These are phyloP conservation scores for Polytrichum formosum DNA, from an alignment of 225 moss, liverwort and hornwort species.

Conservation along the genomic window DNA sequence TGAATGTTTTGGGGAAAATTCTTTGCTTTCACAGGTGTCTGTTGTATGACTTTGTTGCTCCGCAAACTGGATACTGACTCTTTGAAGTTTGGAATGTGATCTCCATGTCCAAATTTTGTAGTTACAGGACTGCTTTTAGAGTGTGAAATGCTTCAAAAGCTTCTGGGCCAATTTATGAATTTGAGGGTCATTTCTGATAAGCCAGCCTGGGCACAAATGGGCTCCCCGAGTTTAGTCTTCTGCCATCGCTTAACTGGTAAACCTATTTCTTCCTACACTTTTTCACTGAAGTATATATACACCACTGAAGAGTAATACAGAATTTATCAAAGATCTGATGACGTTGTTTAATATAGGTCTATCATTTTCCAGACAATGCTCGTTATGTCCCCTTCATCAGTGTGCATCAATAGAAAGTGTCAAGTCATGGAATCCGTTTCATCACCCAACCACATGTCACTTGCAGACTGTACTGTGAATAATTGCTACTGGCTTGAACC, in stretches of 20 bases:
- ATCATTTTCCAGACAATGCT: background rate
- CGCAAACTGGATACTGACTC: conserved; percentile 1
- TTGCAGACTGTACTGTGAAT: no score
- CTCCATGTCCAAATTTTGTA: conserved; percentile 17
- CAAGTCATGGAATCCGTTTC: no score
- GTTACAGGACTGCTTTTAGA: conserved; percentile 33
- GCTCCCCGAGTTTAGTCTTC: conserved; percentile 30
- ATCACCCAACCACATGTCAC: no score
- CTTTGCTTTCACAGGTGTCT: no score
- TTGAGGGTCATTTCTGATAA: conserved; percentile 42
- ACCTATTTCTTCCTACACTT: background rate
- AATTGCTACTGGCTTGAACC: no score
- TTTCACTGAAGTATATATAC: background rate
- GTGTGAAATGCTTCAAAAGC: conserved; percentile 32
- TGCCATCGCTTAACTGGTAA: conserved; percentile 33
- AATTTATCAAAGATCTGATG: no score
- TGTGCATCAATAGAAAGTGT: no score
- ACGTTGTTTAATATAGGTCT: background rate
- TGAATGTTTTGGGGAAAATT: background rate
- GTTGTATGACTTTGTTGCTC: background rate
- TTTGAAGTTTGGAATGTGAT: conserved; percentile 15
- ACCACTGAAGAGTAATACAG: no score
- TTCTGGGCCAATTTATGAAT: conserved; percentile 38
- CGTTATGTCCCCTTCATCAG: no score
- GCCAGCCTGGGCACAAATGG: conserved; percentile 14